Base-by-base conservation (phyloP, 2,329 filamentous ascomycete species). In the Fusarium sublunatum region DNA sequence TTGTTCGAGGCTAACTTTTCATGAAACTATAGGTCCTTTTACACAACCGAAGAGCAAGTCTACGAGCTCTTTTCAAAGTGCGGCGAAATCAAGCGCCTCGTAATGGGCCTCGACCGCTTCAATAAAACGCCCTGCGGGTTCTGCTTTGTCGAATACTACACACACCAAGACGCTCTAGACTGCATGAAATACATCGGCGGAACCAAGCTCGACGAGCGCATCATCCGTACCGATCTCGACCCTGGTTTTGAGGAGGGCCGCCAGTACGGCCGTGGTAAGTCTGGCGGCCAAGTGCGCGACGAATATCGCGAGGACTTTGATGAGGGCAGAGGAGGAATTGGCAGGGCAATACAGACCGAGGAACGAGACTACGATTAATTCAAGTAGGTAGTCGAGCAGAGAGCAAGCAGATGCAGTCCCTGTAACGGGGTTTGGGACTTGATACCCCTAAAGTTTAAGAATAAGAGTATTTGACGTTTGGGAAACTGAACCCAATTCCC, bases 71-170 rank as follows among this genome's bases (percentile, higher is more conserved):
- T 97, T 77, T 88, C 90, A 58, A 97, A 97, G 83, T 94, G 93
- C 78, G 95, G 95, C 72, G 95, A 98, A 81, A 96, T 99, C 79
- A 99, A 99, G 81, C 91, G 95, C 26, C 87, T 99, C 43, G 88
- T 99, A 66, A 99, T 99, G 95, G 95, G 95, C 45, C 87, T 99
- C 48, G 95, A 99, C 76, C 90, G 95, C 55, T 97, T 95, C 82
- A 91, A 91, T 78, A 99, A 99, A 82, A 99, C 95, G 1, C 95
- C 95, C 2, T 99, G 95, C 78, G 95, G 95, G 36, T 99, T 99
- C 83, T 99, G 95, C 83, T 99, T 99, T 74, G 95, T 99, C 73
- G 95, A 99, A 79, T 99, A 99, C 81, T 98, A 97, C 82, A 97
- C 90, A 28, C 95, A 98, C 77, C 90, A 97, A 74, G 95, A 99